A percentile compares a stretch with the other conserved stretches of the same genome.
Conservation (phyloP, 2,329 filamentous ascomycete species). For the Blastomyces gilchristii region DNA sequence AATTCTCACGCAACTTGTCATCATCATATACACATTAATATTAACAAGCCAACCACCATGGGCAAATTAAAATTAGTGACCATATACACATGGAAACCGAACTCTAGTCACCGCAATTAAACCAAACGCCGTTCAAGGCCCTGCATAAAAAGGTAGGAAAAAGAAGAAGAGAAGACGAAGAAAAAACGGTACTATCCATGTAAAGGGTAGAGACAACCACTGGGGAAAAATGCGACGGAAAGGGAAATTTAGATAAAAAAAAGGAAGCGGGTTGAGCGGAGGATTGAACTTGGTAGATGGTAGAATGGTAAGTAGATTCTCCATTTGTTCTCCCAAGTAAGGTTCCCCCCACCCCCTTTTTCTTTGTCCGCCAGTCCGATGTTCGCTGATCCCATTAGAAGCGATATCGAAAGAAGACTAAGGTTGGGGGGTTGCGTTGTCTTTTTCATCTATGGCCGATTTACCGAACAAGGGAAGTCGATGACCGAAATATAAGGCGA, state of each 20-base stretch:
- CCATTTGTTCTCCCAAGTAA: not conserved
- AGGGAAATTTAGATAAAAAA: not conserved
- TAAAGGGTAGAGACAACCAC: too few relatives aligned
- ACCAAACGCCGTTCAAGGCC: not conserved
- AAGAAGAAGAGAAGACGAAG: constrained; percentile 3
- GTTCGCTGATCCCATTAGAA: not conserved
- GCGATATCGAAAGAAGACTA: not conserved
- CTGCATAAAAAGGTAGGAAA: not conserved
- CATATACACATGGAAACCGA: not conserved
- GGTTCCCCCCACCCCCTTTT: not conserved
- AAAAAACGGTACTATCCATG: not conserved
- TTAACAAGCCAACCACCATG: not conserved
- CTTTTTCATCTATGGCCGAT: not conserved
- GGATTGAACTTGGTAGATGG: not conserved
- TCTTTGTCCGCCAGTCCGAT: not conserved
- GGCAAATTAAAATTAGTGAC: not conserved
- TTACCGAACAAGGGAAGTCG: not conserved
- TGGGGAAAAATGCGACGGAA: not conserved
- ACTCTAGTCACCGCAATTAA: not conserved
- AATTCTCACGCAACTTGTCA: not conserved
- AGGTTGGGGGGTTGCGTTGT: not conserved
- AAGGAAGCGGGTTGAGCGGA: not conserved
- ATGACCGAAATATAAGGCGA: not conserved
- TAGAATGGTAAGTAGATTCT: not conserved
- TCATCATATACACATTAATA: not conserved